These are phyloP conservation scores for Trametes meyenii DNA, from an alignment of 768 basidiomycete species.

Conservation along the genomic window DNA sequence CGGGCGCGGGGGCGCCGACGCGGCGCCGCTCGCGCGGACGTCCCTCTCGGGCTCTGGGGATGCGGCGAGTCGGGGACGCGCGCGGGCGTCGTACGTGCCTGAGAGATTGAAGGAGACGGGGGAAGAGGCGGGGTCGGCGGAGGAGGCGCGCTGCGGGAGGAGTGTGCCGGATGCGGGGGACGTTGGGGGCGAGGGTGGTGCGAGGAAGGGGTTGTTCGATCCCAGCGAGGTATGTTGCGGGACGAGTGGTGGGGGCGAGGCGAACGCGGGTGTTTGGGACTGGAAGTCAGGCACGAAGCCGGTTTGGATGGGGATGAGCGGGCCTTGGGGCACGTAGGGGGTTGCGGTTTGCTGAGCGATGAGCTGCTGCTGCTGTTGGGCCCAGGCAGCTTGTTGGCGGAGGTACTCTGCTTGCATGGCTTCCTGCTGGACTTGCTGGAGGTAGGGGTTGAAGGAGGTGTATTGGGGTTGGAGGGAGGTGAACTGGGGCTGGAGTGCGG, in stretches of 20 bases:
- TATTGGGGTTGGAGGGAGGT: conserved; percentile 72
- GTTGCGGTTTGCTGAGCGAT: conserved; percentile 36
- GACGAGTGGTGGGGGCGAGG: conserved; percentile 36
- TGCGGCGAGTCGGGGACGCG: conserved; percentile 1
- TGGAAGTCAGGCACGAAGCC: conserved; percentile 50
- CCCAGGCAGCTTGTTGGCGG: conserved; percentile 62
- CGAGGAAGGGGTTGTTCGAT: conserved; percentile 34
- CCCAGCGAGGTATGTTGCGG: conserved; percentile 60
- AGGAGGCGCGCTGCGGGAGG: conserved; percentile 41
- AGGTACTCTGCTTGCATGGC: conserved; percentile 58
- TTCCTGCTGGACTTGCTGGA: conserved; percentile 87
- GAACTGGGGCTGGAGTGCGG: conserved; percentile 28
- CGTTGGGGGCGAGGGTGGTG: conserved; percentile 30
- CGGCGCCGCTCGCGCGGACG: not conserved
- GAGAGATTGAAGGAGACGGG: conserved; percentile 23
- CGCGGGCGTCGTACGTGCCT: conserved; percentile 22
- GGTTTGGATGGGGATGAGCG: conserved; percentile 42
- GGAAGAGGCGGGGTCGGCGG: conserved; percentile 17
- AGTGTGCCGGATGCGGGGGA: conserved; percentile 46
- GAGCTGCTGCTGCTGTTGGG: conserved; percentile 57
- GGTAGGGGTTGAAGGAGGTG: conserved; percentile 90
- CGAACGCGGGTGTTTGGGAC: conserved; percentile 45
- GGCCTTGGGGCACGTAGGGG: conserved; percentile 45
- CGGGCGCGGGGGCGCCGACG: conserved; percentile 27
- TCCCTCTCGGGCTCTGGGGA: not conserved